Base-by-base conservation (phyloP, 768 basidiomycete genomes). In the Nevesoporus exiguus region DNA sequence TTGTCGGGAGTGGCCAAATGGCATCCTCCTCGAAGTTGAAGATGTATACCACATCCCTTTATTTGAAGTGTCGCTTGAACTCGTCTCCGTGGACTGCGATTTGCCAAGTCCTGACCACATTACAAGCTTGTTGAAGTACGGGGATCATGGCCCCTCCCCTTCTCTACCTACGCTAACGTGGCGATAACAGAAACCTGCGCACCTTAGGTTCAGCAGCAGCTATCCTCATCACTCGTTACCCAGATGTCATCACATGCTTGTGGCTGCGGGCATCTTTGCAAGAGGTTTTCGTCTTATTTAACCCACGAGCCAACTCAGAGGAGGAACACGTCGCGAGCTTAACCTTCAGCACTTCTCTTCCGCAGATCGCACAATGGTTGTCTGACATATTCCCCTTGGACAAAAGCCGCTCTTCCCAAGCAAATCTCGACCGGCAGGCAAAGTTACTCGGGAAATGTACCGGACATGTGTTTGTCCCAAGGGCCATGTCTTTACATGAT, bases 141-240 rank as follows among this genome's bases (percentile, higher is more conserved):
- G 58, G 6, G 2, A 48, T 0, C 3, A 6, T 7, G 7, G 14
- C 24, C 4, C 7, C 3, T 24, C 11, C 15, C 36, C 40, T 34
- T 10, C 30, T 42, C 15, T 48, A 30, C 14, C 15, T 47, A n/a
- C n/a, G n/a, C n/a, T 57, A 13, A 65, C 22, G 11, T 1, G 37
- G 24, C 31, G 52, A 41, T 55, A 59, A 33, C 59, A 76, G 66
- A 46, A 59, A 62, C 29, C 48, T 60, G 55, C 65, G 51, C 17
- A 49, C 47, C 17, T 41, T 30, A 14, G 53, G 22, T 24, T 64
- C 49, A 42, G 65, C 52, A 63, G 73, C 40, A 61, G 74, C 29
- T 72, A 73, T 49, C 25, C 67, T 86, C 37, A 76, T 87, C 55
- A 82, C 83, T 4, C 80, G 82, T 14, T 78, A 79, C 40, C 85